Evolutionary conservation across 2,329 filamentous ascomycete genomes (phyloP).

Genomic region (Phaeomoniella chlamydospora): DNA sequence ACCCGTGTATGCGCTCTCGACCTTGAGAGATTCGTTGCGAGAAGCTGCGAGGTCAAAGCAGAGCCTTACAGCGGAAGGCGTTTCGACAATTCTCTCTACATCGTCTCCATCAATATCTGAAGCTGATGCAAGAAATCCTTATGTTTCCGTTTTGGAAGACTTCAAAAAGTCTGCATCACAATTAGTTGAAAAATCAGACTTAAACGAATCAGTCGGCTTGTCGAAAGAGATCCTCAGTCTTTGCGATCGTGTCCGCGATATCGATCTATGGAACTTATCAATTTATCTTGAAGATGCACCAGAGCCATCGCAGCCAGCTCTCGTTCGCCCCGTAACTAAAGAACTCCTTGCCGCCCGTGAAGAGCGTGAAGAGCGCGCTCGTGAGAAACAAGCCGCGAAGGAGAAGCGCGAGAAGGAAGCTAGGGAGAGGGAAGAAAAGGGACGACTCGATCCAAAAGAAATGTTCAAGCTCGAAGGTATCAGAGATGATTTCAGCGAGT

Average conservation of each 20-base stretch:
- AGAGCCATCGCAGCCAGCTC: slow-evolving; percentile 50
- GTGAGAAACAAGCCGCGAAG: slow-evolving; percentile 39
- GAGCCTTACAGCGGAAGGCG: slow-evolving; percentile 21
- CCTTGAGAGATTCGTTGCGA: slow-evolving; percentile 43
- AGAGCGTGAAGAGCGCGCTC: slow-evolving; percentile 35
- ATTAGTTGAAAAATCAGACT: slow-evolving; percentile 16
- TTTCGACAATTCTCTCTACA: slow-evolving; percentile 22
- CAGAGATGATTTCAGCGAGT: slow-evolving; percentile 50
- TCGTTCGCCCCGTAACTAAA: slow-evolving; percentile 54
- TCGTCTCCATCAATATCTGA: slow-evolving; percentile 10
- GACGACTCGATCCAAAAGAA: slow-evolving; percentile 39
- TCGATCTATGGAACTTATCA: slow-evolving; percentile 64
- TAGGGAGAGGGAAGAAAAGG: slow-evolving; percentile 36
- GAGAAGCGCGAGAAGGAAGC: slow-evolving; percentile 43
- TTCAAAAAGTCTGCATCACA: slow-evolving; percentile 22
- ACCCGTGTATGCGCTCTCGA: slow-evolving; percentile 44
- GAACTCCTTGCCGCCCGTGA: slow-evolving; percentile 40
- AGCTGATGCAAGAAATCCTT: slow-evolving; percentile 16
- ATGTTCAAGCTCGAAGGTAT: slow-evolving; percentile 40
- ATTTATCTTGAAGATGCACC: slow-evolving; percentile 71
- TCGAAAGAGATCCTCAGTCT: slow-evolving; percentile 61
- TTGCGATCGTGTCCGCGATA: slow-evolving; percentile 69
- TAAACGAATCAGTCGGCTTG: slow-evolving; percentile 27
- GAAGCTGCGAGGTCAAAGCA: slow-evolving; percentile 34
- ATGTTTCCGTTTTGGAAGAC: slow-evolving; percentile 30